Evolutionary conservation across 108 stramenopile genomes (phyloP).

Genomic region (Cyclotella kingstonii): DNA sequence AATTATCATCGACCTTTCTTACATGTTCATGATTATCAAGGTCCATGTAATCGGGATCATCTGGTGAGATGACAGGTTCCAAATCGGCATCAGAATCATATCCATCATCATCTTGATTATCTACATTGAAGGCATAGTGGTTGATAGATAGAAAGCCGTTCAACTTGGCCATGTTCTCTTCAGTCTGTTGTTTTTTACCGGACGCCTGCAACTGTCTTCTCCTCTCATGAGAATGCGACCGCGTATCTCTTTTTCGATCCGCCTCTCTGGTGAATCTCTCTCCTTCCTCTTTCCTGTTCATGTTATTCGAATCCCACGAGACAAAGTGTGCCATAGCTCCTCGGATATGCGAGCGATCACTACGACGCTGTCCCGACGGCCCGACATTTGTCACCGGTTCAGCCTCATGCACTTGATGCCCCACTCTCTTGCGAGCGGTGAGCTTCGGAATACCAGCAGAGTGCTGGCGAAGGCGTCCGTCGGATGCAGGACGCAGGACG

Average conservation of each 20-base stretch:
- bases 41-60: constrained; percentile 43
- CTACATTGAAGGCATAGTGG: constrained; percentile 19
- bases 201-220: neutral
- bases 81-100: constrained; percentile 47
- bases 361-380: constrained; percentile 22
- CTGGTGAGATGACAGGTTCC: constrained; percentile 14
- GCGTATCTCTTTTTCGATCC: neutral
- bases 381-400: constrained; percentile 23
- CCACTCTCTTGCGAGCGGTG: constrained; percentile 56
- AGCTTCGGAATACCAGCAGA: constrained; percentile 63
- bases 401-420: constrained; percentile 55
- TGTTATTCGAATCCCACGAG: constrained; percentile 9
- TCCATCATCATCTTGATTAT: constrained; percentile 42
- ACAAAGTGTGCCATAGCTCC: constrained; percentile 19
- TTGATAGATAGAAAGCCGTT: neutral
- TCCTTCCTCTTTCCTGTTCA: constrained; percentile 6
- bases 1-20: constrained; percentile 30
- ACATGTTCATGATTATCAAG: constrained; percentile 44
- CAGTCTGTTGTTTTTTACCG: neutral
- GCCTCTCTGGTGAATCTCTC: neutral
- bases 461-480: constrained; percentile 28
- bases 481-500: constrained; percentile 28
- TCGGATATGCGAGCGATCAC: constrained; percentile 8
- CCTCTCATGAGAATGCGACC: neutral
- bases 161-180: constrained; percentile 14